A percentile compares a stretch with the other conserved stretches of the same genome.
Conservation (phyloP, 352 stramenopile genomes). For the Phytophthora uliginosa region DNA sequence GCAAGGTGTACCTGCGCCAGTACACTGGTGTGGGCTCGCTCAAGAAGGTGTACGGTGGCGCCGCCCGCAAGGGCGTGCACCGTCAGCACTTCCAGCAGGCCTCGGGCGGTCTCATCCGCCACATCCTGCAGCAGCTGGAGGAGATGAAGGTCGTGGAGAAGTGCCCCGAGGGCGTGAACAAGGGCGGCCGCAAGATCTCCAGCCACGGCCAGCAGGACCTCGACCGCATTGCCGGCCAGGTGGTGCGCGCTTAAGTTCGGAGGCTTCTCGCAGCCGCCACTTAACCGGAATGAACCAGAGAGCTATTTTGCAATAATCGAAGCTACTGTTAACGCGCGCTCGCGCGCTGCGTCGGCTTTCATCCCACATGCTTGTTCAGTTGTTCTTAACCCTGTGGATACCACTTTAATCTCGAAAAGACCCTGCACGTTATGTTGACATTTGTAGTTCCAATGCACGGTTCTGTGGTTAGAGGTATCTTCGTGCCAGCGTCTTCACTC, state of each 20-base stretch:
- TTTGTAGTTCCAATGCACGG: too few relatives aligned
- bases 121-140: conserved; percentile 98
- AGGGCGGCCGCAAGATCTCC: conserved; percentile 96
- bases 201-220: conserved; percentile 99
- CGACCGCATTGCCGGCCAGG: conserved; percentile 98
- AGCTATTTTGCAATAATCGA: conserved; percentile 70
- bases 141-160: conserved; percentile 99
- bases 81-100: conserved; percentile 98
- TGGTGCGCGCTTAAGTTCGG: conserved; percentile 85
- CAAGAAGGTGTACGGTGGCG: conserved; percentile 98
- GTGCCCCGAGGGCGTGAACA: conserved; percentile 90
- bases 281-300: conserved; percentile 52
- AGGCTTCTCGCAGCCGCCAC: conserved; percentile 35
- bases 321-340: conserved; percentile 34
- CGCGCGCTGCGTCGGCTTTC: conserved; percentile 26
- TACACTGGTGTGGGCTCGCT: conserved; percentile 97
- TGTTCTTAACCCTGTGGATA: conserved; percentile 3
- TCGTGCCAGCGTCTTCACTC: conserved; percentile 91
- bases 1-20: conserved; percentile 99
- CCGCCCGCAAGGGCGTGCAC: conserved; percentile 92
- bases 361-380: not conserved
- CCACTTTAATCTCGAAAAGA: not conserved
- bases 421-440: not conserved
- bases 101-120: conserved; percentile 97
- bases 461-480: conserved; percentile 85